These are phyloP conservation scores for Bombardia bombarda DNA, from an alignment of 495 filamentous ascomycete genomes.

Conservation along the genomic window DNA sequence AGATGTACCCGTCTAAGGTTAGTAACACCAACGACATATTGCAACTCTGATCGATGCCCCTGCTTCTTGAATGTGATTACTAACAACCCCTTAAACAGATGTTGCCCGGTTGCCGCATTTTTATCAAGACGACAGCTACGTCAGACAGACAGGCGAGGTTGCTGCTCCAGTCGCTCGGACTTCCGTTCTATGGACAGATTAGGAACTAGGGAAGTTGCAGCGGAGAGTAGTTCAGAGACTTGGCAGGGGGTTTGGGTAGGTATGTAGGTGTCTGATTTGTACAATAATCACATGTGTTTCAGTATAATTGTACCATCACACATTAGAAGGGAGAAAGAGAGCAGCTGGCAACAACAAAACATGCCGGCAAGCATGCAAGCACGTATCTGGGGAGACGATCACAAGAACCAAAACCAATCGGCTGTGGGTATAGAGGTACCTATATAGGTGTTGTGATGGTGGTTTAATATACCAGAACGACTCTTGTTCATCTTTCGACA, in stretches of 20 bases:
- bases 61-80: conserved; percentile 1
- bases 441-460: too few relatives aligned
- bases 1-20: conserved; percentile 22
- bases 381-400: too few relatives aligned
- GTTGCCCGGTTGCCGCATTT: conserved; percentile 86
- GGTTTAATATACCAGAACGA: too few relatives aligned
- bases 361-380: too few relatives aligned
- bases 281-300: conserved; percentile 14
- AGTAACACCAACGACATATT: too few relatives aligned
- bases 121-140: conserved; percentile 77
- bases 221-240: background rate
- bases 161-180: conserved; percentile 69
- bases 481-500: too few relatives aligned
- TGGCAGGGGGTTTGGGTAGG: background rate
- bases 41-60: background rate
- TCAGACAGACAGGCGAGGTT: conserved; percentile 88
- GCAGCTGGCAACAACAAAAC: too few relatives aligned
- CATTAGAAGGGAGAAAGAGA: too few relatives aligned
- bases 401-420: too few relatives aligned
- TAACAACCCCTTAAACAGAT: conserved; percentile 62
- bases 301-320: conserved; percentile 12
- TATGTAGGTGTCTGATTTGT: conserved; percentile 11
- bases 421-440: too few relatives aligned
- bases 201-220: conserved; percentile 19
- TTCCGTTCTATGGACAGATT: conserved; percentile 75